A percentile compares a stretch with the other conserved stretches of the same genome.
These are phyloP conservation scores for Drechslerella coelobrocha DNA, from an alignment of 2,329 filamentous ascomycete species.

Conservation along the genomic window DNA sequence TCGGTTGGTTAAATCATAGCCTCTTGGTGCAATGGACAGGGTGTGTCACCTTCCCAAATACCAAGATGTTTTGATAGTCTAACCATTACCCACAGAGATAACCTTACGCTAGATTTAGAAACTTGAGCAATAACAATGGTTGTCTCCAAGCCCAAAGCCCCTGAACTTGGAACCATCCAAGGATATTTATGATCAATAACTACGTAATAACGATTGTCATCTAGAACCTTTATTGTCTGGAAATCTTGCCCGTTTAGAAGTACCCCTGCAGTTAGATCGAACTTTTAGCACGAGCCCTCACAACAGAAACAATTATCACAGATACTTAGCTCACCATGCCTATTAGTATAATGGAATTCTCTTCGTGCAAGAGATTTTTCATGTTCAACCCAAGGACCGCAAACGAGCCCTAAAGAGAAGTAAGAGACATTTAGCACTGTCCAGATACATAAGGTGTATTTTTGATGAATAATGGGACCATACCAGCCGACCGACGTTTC, in stretches of 20 bases:
- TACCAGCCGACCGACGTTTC: constrained; percentile 74
- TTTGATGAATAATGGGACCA: constrained; percentile 27
- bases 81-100: constrained; percentile 85
- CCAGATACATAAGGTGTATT: not conserved
- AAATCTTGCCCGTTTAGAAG: constrained; percentile 62
- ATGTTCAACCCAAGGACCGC: constrained; percentile 17
- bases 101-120: constrained; percentile 88
- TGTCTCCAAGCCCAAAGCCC: constrained; percentile 79
- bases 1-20: not conserved
- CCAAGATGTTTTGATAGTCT: constrained; percentile 77
- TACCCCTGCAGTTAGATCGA: not conserved
- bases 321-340: constrained; percentile 20
- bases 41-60: constrained; percentile 58
- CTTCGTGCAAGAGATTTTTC: constrained; percentile 9
- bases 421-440: not conserved
- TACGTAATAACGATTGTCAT: constrained; percentile 66
- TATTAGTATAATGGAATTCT: constrained; percentile 30
- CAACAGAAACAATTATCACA: too few species aligned
- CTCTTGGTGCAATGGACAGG: not conserved
- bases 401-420: constrained; percentile 6
- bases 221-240: constrained; percentile 25
- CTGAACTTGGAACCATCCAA: constrained; percentile 85
- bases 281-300: too few species aligned
- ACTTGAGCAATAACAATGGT: constrained; percentile 95
- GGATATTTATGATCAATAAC: constrained; percentile 69